Evolutionary conservation across 306 rosid genomes (phyloP).

Genomic region (Delonix regia): DNA sequence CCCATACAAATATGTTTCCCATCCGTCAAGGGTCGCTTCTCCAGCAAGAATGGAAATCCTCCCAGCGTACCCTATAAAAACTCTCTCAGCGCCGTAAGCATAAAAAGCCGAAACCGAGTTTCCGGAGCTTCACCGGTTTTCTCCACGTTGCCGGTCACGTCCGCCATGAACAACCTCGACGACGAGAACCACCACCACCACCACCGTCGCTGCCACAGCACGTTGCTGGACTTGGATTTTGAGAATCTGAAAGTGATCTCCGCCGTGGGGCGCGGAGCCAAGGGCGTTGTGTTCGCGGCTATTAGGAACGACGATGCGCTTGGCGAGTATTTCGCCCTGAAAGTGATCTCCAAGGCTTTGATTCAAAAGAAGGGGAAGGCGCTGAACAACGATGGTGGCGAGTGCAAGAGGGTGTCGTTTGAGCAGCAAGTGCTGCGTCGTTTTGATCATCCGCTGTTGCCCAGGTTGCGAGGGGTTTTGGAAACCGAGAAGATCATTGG

Average conservation of each 20-base stretch:
- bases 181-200: neutral
- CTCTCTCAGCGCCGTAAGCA: neutral
- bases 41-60: constrained; percentile 22
- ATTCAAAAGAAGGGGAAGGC: constrained; percentile 48
- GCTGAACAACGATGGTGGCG: constrained; percentile 22
- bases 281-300: constrained; percentile 82
- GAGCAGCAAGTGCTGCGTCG: constrained; percentile 70
- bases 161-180: constrained; percentile 46
- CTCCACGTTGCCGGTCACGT: neutral
- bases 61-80: neutral
- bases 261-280: constrained; percentile 94
- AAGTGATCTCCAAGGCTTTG: constrained; percentile 69
- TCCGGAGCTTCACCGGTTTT: neutral
- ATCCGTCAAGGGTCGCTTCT: neutral
- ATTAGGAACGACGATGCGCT: constrained; percentile 18
- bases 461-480: constrained; percentile 62
- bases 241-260: constrained; percentile 53
- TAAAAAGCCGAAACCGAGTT: neutral
- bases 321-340: constrained; percentile 62
- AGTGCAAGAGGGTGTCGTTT: constrained; percentile 64
- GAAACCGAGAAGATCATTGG: constrained; percentile 63
- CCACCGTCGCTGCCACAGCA: neutral
- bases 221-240: constrained; percentile 43
- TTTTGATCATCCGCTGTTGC: constrained; percentile 73
- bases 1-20: neutral